Percentiles rank a stretch among this genome's conserved stretches.
These are phyloP conservation scores for Trichoderma semiorbis DNA, from an alignment of 2,329 filamentous ascomycete species.

Conservation along the genomic window DNA sequence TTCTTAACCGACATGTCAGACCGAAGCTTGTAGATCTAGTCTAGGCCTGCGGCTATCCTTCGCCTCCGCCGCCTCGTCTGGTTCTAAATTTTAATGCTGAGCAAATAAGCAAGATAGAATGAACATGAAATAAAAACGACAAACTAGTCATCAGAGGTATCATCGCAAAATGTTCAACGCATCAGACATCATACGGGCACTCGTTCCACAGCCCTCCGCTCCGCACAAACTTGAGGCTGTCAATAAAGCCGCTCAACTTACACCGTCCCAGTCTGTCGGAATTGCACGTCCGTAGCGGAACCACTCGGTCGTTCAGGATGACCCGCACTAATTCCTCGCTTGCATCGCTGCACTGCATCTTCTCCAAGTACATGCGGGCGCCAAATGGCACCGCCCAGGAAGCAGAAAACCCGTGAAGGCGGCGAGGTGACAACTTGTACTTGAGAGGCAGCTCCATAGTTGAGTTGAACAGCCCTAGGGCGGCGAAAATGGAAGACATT, in stretches of 20 bases:
- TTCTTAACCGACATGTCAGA: not conserved
- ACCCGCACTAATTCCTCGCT: slow-evolving; percentile 71
- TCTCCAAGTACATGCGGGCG: slow-evolving; percentile 80
- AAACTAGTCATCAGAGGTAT: not conserved
- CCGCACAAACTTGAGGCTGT: slow-evolving; percentile 70
- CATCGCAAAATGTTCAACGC: not conserved
- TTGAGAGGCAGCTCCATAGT: slow-evolving; percentile 53
- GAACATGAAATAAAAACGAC: not conserved
- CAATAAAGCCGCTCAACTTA: slow-evolving; percentile 64
- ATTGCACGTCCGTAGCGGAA: slow-evolving; percentile 66
- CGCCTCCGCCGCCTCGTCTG: not conserved
- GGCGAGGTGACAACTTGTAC: slow-evolving; percentile 45
- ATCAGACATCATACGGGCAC: slow-evolving; percentile 41
- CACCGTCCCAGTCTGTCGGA: slow-evolving; percentile 71
- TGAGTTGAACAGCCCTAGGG: slow-evolving; percentile 72
- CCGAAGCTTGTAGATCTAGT: not conserved
- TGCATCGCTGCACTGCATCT: slow-evolving; percentile 61
- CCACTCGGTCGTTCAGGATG: slow-evolving; percentile 78
- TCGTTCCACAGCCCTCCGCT: slow-evolving; percentile 68
- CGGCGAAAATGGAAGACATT: slow-evolving; percentile 72
- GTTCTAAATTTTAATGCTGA: not conserved
- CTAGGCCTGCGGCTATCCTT: not conserved
- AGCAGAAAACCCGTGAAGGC: slow-evolving; percentile 67
- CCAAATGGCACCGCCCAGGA: slow-evolving; percentile 81
- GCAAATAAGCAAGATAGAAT: not conserved